Evolutionary conservation across 768 basidiomycete species (phyloP).

Genomic region (Boletus reticulatus): DNA sequence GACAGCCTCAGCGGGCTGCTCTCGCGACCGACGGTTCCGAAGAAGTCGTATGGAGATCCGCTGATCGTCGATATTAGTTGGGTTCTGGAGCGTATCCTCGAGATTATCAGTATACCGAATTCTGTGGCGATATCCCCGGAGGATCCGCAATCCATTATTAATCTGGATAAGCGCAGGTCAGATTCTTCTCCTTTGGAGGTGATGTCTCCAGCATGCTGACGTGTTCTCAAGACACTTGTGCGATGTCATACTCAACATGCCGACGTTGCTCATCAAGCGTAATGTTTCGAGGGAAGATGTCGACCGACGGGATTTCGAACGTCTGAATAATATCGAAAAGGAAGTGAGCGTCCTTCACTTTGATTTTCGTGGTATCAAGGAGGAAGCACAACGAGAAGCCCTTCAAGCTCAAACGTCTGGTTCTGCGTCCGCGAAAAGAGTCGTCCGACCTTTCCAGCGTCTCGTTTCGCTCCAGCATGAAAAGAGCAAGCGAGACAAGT

Average conservation of each 20-base stretch:
- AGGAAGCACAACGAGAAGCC: conserved; percentile 71
- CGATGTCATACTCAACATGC: conserved; percentile 57
- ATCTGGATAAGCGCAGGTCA: conserved; percentile 81
- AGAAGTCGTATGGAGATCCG: conserved; percentile 44
- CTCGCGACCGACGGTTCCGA: conserved; percentile 45
- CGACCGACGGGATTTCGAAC: conserved; percentile 68
- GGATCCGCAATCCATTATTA: conserved; percentile 61
- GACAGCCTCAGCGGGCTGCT: conserved; percentile 63
- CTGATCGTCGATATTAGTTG: conserved; percentile 78
- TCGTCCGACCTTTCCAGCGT: conserved; percentile 62
- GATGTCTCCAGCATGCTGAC: conserved; percentile 9
- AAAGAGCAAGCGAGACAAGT: conserved; percentile 76
- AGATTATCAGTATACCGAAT: conserved; percentile 74
- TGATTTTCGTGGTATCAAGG: conserved; percentile 70
- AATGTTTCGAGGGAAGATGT: conserved; percentile 51
- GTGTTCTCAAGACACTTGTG: conserved; percentile 54
- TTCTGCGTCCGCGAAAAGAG: conserved; percentile 50
- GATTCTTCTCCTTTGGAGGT: conserved; percentile 13
- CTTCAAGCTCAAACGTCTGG: conserved; percentile 41
- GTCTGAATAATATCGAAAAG: conserved; percentile 72
- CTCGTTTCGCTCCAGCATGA: conserved; percentile 69
- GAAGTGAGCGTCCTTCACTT: conserved; percentile 61
- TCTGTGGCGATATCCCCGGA: conserved; percentile 53
- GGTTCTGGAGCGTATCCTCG: conserved; percentile 79
- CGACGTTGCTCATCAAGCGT: conserved; percentile 42